Percentiles rank a stretch among this genome's conserved stretches.
These are phyloP conservation scores for Cicer arietinum DNA, from an alignment of 306 rosid genomes.

Conservation along the genomic window DNA sequence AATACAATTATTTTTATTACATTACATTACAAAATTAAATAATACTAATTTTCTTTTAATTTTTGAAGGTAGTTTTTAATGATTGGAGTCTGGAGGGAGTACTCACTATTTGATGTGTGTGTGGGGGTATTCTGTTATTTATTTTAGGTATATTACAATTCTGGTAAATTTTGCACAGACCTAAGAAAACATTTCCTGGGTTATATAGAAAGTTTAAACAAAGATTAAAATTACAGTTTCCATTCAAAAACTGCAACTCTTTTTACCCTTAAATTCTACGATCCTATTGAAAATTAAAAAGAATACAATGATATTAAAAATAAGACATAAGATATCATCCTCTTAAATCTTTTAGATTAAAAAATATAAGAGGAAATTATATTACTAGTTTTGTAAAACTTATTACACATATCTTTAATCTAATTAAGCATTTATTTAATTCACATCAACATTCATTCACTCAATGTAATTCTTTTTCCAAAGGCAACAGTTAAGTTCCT, in stretches of 20 bases:
- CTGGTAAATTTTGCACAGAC: no score
- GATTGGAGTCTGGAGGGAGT: no score
- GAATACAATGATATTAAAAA: background rate
- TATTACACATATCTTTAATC: background rate
- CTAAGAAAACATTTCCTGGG: no score
- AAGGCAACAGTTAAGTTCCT: background rate
- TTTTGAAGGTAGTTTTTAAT: background rate
- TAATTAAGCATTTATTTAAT: slow-evolving; percentile 9
- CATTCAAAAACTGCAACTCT: background rate
- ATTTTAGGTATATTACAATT: no score
- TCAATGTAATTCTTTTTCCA: background rate
- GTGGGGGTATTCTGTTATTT: no score
- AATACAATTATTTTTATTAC: background rate
- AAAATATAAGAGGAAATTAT: background rate
- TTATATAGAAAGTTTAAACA: no score
- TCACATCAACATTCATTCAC: slow-evolving; percentile 7
- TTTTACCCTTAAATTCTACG: background rate
- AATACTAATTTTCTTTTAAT: background rate
- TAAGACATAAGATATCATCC: background rate
- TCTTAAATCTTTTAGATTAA: background rate
- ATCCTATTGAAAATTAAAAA: background rate
- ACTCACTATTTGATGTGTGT: no score
- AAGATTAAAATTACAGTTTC: background rate
- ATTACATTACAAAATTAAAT: background rate
- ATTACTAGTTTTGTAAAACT: slow-evolving; percentile 4